Evolutionary conservation across 2,329 filamentous ascomycete genomes (phyloP).

Genomic region (Cladosporium sp.): DNA sequence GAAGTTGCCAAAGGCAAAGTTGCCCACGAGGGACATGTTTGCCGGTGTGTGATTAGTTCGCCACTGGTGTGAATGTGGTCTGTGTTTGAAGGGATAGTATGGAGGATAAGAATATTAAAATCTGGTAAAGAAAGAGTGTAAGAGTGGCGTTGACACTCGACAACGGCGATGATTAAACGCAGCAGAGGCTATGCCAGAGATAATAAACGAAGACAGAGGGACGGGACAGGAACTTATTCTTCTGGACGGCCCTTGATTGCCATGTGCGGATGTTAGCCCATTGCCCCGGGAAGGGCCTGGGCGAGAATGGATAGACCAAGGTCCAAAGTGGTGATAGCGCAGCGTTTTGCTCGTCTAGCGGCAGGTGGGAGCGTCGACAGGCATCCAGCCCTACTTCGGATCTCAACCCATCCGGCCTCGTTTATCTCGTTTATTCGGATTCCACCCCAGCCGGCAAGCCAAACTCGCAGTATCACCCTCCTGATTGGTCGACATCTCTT

Average conservation of each 20-base stretch:
- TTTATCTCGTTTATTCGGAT: slow-evolving; percentile 8
- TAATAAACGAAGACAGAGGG: not conserved
- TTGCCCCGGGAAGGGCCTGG: not conserved
- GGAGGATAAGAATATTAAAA: not conserved
- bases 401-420: slow-evolving; percentile 1
- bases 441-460: too few relatives aligned
- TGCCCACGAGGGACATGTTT: slow-evolving; percentile 41
- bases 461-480: not conserved
- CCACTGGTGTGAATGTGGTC: slow-evolving; percentile 1
- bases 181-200: not conserved
- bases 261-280: slow-evolving; percentile 10
- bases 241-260: not conserved
- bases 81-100: not conserved
- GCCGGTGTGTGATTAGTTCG: slow-evolving; percentile 1
- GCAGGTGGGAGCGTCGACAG: not conserved
- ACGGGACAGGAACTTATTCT: slow-evolving; percentile 5
- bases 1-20: slow-evolving; percentile 38
- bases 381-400: slow-evolving; percentile 1
- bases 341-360: not conserved
- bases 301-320: not conserved
- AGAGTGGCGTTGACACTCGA: not conserved
- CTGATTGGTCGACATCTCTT: not conserved
- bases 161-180: not conserved
- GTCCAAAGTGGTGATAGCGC: slow-evolving; percentile 6
- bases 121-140: not conserved